Percentiles rank a stretch among this genome's conserved stretches.
Conservation (phyloP, 179 eudicot genomes). For the Monotropa hypopitys region DNA sequence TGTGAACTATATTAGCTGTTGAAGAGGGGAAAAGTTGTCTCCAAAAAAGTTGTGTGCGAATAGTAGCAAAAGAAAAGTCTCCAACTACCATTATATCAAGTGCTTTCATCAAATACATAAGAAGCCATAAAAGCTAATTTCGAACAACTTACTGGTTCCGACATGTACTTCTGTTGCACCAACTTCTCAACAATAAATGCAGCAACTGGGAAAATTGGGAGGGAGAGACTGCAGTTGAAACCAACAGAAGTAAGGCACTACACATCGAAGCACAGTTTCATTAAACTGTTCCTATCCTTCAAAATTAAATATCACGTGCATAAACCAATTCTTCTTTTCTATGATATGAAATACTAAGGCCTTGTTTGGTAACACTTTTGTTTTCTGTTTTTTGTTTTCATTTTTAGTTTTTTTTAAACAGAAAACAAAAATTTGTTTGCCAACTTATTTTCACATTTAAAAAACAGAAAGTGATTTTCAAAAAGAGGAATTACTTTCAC, state of each 20-base stretch:
- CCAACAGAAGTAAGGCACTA: slow-evolving; percentile 3
- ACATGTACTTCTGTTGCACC: slow-evolving; percentile 39
- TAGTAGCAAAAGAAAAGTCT: neutral
- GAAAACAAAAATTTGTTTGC: too few relatives aligned
- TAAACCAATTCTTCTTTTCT: neutral
- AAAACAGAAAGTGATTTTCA: too few relatives aligned
- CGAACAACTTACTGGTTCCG: slow-evolving; percentile 53
- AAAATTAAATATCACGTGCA: neutral
- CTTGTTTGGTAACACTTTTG: too few relatives aligned
- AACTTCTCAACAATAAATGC: slow-evolving; percentile 68
- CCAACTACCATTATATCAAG: neutral
- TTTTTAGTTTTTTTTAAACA: too few relatives aligned
- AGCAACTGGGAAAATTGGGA: slow-evolving; percentile 57
- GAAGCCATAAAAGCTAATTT: neutral
- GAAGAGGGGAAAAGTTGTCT: neutral
- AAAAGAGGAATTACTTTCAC: too few relatives aligned
- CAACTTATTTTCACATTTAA: too few relatives aligned
- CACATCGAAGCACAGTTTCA: slow-evolving; percentile 4
- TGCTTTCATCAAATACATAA: neutral
- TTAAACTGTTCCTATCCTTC: neutral
- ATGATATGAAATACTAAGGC: neutral
- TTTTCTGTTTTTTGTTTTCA: too few relatives aligned
- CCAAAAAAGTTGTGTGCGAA: neutral
- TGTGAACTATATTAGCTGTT: neutral
- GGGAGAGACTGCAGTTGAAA: slow-evolving; percentile 48